Evolutionary conservation across 139 green algal species (phyloP).

Genomic region (Auxenochlorella protothecoides): DNA sequence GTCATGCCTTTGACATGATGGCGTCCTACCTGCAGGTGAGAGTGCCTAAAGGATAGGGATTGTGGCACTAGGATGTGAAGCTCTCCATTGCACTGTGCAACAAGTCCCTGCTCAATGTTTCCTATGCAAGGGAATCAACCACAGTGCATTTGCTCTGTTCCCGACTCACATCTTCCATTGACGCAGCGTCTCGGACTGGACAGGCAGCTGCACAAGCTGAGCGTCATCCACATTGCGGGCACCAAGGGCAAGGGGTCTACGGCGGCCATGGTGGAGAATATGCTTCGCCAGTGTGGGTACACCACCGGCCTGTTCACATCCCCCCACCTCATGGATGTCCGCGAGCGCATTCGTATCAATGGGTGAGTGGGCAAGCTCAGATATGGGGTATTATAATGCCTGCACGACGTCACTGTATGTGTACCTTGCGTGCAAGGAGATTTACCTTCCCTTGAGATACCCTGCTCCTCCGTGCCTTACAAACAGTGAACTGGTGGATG

Average conservation of each 20-base stretch:
- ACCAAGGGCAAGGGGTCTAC: slow-evolving; percentile 93
- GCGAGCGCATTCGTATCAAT: slow-evolving; percentile 74
- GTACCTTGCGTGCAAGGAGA: background rate
- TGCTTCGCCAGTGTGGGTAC: slow-evolving; percentile 66
- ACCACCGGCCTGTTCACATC: slow-evolving; percentile 80
- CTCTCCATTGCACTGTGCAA: background rate
- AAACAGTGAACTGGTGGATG: slow-evolving; percentile 28
- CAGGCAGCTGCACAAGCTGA: slow-evolving; percentile 45
- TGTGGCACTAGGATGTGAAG: background rate
- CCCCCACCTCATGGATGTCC: slow-evolving; percentile 76
- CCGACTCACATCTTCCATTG: background rate
- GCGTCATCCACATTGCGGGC: slow-evolving; percentile 78
- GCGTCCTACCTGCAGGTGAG: slow-evolving; percentile 57
- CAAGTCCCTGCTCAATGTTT: background rate
- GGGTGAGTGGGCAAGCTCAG: slow-evolving; percentile 28
- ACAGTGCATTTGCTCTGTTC: background rate
- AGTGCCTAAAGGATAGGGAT: background rate
- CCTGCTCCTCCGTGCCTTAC: background rate
- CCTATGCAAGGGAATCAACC: background rate
- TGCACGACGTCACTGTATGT: background rate
- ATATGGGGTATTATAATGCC: background rate
- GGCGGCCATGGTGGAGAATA: slow-evolving; percentile 73
- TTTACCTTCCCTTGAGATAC: background rate
- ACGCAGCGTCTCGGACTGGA: slow-evolving; percentile 51
- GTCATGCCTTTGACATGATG: slow-evolving; percentile 64